phyloP scores from a whole-genome alignment of 495 filamentous ascomycete genomes.

The Annulohypoxylon stygium region DNA sequence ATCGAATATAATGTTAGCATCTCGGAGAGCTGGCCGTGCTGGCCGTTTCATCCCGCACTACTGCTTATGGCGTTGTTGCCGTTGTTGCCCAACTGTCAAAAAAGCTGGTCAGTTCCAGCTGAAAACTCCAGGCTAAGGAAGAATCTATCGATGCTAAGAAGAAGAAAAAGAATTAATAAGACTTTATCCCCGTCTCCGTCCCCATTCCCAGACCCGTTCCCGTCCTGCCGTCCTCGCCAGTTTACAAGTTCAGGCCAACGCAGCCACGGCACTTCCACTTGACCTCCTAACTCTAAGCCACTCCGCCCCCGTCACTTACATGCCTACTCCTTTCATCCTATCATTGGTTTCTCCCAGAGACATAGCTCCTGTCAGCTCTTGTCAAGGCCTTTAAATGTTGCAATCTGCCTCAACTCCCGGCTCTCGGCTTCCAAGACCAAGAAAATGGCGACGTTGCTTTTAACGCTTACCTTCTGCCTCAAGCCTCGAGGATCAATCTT shows the following conservation, averaged over 20 bases:
- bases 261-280: slow-evolving; percentile 42
- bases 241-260: slow-evolving; percentile 17
- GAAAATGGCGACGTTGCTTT: neutral
- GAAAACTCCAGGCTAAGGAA: neutral
- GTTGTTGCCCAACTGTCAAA: neutral
- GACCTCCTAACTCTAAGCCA: too few species aligned
- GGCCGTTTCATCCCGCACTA: slow-evolving; percentile 28
- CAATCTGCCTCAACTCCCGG: neutral
- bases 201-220: too few species aligned
- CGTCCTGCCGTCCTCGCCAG: too few species aligned
- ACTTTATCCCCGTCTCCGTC: neutral
- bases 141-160: slow-evolving; percentile 13
- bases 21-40: neutral
- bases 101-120: slow-evolving; percentile 11
- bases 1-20: too few species aligned
- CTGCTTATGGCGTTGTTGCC: slow-evolving; percentile 22
- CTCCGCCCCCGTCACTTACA: too few species aligned
- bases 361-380: slow-evolving; percentile 7
- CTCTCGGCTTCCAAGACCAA: too few species aligned
- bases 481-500: neutral
- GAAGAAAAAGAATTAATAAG: slow-evolving; percentile 5
- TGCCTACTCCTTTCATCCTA: neutral
- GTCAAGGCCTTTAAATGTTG: slow-evolving; percentile 5
- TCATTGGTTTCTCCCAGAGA: slow-evolving; percentile 20
- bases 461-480: neutral